These are phyloP conservation scores for Tylopilus sp. DNA, from an alignment of 768 basidiomycete species.

Conservation along the genomic window DNA sequence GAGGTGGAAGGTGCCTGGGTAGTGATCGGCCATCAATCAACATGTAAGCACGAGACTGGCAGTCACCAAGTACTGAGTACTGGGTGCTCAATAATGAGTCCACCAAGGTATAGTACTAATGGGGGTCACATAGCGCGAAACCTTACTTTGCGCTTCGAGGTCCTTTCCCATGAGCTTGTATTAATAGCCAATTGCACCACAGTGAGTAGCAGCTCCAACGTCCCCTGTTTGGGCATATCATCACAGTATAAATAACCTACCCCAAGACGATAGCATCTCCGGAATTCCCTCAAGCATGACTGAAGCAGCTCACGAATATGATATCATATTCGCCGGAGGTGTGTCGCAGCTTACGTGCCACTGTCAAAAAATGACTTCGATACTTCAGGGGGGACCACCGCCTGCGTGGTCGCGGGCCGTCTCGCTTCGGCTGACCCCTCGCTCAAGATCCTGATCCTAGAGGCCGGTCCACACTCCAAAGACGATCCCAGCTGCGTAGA, in stretches of 20 bases:
- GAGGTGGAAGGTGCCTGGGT: not conserved
- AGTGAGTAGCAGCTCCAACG: not conserved
- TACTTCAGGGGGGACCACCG: slow-evolving; percentile 33
- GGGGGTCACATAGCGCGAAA: not conserved
- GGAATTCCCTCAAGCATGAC: slow-evolving; percentile 7
- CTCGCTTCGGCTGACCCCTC: slow-evolving; percentile 25
- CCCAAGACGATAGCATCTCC: not conserved
- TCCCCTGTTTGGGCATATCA: not conserved
- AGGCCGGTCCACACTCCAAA: slow-evolving; percentile 26
- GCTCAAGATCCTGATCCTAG: slow-evolving; percentile 28
- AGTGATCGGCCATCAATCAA: slow-evolving; percentile 1
- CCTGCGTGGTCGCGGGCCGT: slow-evolving; percentile 31
- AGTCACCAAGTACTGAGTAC: too few species aligned
- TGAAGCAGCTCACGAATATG: slow-evolving; percentile 26
- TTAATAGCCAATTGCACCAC: not conserved
- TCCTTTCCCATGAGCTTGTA: not conserved
- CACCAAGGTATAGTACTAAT: not conserved
- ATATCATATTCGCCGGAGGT: slow-evolving; percentile 62
- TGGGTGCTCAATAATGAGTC: too few species aligned
- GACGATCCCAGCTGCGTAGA: slow-evolving; percentile 19
- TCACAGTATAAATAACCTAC: not conserved
- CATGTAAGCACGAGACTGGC: too few species aligned
- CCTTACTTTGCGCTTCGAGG: not conserved
- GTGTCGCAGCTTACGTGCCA: not conserved
- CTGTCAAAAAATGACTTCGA: not conserved